Base-by-base conservation (phyloP, 805 yeast species). In the Candida coquimbonensis region DNA sequence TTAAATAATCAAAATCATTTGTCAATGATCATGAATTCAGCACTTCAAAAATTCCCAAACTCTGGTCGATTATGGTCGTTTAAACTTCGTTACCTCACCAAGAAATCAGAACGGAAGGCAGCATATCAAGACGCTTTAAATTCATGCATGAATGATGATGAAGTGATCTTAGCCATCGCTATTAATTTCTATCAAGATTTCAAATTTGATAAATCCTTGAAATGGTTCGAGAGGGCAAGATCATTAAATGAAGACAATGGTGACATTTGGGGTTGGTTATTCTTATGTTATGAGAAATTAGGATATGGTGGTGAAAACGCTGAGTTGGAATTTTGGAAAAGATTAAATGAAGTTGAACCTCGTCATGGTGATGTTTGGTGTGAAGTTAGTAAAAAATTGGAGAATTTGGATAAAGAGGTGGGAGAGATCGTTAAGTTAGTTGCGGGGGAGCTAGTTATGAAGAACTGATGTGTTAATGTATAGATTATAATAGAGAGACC, bases 181-280 rank as follows among this genome's bases (percentile, higher is more conserved):
- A 65, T 70, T 12, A 75, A 78, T 46, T 80, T 89, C 50, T 82
- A 83, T 81, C 55, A 66, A 1, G 83, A 78, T 25, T 82, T 84
- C 0, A 84, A 84, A 52, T 62, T 72, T 25, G 64, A 73, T 2
- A 82, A 80, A 51, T 87, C 95, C 0, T 67, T 70, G 45, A 72
- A 80, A 13, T 90, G 96, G 88, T 76, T 88, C 46, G 83, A 82
- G 40, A 69, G 84, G 44, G 85, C 93, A 0, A 59, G 82, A 11
- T 68, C 65, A n/a, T 67, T 70, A 3, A 79, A 81, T 46, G 61
- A 67, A 1, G 67, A 64, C n/a, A 75, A 69, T 57, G 97, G 96
- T 5, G 97, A 90, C 62, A 63, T 73, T 3, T 88, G 95, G 84
- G 75, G 79, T 1, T 82, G 88, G 83, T 56, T 70, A 41, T 77